Percentiles rank a stretch among this genome's conserved stretches.
Conservation (phyloP, 208 protist genomes). For the Trypanosoma melophagium region DNA sequence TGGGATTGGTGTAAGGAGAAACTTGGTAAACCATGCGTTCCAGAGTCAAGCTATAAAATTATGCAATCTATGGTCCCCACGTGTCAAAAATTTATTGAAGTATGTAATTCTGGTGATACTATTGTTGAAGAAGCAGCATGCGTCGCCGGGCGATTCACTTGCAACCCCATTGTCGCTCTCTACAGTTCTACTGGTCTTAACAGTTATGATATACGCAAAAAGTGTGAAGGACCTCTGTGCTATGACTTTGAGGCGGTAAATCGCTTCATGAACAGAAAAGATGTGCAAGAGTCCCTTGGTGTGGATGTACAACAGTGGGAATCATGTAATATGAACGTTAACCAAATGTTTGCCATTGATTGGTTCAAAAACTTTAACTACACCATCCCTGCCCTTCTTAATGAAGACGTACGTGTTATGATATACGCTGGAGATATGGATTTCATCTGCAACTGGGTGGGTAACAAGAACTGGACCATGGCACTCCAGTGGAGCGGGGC, state of each 20-base stretch:
- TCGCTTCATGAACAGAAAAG: slow-evolving; percentile 54
- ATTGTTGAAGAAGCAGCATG: slow-evolving; percentile 29
- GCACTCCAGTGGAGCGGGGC: slow-evolving; percentile 74
- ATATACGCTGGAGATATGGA: slow-evolving; percentile 92
- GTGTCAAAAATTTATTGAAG: slow-evolving; percentile 44
- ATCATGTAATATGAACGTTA: slow-evolving; percentile 58
- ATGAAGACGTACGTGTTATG: slow-evolving; percentile 69
- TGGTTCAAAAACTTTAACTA: slow-evolving; percentile 65
- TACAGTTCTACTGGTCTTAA: slow-evolving; percentile 69
- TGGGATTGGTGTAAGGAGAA: slow-evolving; percentile 60
- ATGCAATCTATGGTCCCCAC: slow-evolving; percentile 50
- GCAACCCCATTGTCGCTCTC: slow-evolving; percentile 40
- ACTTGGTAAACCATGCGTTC: slow-evolving; percentile 54
- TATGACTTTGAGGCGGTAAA: slow-evolving; percentile 71
- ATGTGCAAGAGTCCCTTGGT: slow-evolving; percentile 58
- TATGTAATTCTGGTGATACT: slow-evolving; percentile 26
- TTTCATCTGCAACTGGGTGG: slow-evolving; percentile 93
- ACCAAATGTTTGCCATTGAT: slow-evolving; percentile 60
- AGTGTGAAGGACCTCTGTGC: slow-evolving; percentile 68
- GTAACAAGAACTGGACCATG: slow-evolving; percentile 81
- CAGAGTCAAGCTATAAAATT: slow-evolving; percentile 27
- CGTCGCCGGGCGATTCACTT: slow-evolving; percentile 24
- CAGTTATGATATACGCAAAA: slow-evolving; percentile 79
- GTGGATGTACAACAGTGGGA: slow-evolving; percentile 46
- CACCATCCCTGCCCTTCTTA: slow-evolving; percentile 60